Evolutionary conservation across 2,329 filamentous ascomycete genomes (phyloP), one percentile per base, ranked within the genome.

Genomic region (Mariannaea sp.): DNA sequence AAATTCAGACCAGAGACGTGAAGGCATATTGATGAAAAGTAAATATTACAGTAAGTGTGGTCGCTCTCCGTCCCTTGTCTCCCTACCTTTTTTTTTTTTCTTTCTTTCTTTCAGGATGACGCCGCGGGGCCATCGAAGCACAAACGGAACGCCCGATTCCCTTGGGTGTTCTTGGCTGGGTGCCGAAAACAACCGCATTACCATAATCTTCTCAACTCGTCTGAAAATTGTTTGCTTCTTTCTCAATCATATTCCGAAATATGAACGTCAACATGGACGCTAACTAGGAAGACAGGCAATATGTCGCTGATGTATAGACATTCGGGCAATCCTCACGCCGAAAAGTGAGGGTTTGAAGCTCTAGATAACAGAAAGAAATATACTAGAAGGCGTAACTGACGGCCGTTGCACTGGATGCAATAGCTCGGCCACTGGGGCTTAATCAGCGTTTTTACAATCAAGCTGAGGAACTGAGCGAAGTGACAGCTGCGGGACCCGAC

Each of bases 181-280:
- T 85, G 83, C 73, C 80, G 84, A 82, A 71, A 81, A 81, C 73
- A 79, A 83, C 84, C 85, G 84, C 82, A 76, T 76, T 75, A 77
- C 71, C 59, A 69, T 72, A 75, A 86, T 86, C 84, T 87, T 86
- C 84, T 87, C 84, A 82, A 68, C 57, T 67, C 76, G 70, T 84
- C 80, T 84, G 82, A 84, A 69, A 63, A n/a, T n/a, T 51, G 16
- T 26, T 26, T 48, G 53, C n/a, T 26, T 40, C 41, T 40, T 32
- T 13, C n/a, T 40, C 7, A 41, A 38, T 53, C 33, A 33, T 42
- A 13, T 17, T 8, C 26, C 16, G 35, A 30, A 36, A 30, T 17
- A 8, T 8, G 8, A 7, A 9, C 32, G 17, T 39, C 22, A 38
- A 24, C 43, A 53, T 38, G 24, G 33, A 52, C 36, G 42, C 49